Conservation (phyloP, 106 monocot genomes). For the Acorus calamus region DNA sequence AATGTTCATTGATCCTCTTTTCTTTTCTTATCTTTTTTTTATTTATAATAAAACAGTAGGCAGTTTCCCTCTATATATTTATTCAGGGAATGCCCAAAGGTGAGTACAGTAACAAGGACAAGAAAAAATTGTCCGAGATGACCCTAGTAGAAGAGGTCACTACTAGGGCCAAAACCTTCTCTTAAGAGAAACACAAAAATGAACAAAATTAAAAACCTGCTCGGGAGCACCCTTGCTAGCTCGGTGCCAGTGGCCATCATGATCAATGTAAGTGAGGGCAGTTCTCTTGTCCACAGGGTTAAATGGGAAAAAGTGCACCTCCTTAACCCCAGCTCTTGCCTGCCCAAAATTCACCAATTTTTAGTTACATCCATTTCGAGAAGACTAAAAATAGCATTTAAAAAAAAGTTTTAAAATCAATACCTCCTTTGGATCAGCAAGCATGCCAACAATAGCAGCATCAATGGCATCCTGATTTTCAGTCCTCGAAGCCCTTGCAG, state of each 20-base stretch:
- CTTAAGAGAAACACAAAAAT: background rate
- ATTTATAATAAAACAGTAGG: no score
- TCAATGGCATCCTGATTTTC: conserved; percentile 99
- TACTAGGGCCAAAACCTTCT: background rate
- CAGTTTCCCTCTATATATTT: no score
- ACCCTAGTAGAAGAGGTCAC: background rate
- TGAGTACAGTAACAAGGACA: no score
- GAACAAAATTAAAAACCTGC: conserved; percentile 37
- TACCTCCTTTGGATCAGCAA: conserved; percentile 99
- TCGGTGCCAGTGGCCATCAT: conserved; percentile 76
- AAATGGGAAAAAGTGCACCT: conserved; percentile 92
- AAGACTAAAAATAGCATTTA: no score
- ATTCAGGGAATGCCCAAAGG: no score
- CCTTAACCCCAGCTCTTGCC: conserved; percentile 94
- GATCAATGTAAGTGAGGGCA: conserved; percentile 82
- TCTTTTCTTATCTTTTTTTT: no score
- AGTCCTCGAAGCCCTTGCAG: conserved; percentile 79
- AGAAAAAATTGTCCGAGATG: no score
- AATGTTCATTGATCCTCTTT: background rate
- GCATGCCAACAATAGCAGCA: conserved; percentile 96
- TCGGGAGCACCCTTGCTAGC: conserved; percentile 96
- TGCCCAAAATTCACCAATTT: conserved; percentile 4
- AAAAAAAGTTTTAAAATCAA: background rate
- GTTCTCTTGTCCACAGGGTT: conserved; percentile 97
- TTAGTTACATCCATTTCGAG: no score